Base-by-base conservation (phyloP, 73 alveolate species). In the Paramecium primaurelia region DNA sequence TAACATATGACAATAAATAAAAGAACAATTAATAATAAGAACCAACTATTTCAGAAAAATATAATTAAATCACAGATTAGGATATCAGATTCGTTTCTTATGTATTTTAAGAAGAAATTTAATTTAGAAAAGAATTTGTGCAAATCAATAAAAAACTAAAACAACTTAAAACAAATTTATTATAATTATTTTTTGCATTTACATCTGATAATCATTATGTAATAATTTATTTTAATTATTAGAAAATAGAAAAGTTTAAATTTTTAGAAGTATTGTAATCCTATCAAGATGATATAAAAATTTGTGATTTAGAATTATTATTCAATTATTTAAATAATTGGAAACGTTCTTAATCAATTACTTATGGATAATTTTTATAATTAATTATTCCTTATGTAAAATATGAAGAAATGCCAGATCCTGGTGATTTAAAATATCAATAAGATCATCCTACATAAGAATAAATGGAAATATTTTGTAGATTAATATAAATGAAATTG, bases 101-200 rank as follows among this genome's bases (percentile, higher is more conserved):
- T 47, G 75, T 42, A 26, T 45, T 80, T 40, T 42, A 80, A 18
- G 91, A 80, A 12, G 91, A 80, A 80, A 80, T 80, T 3, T 44
- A 44, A 45, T 80, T 80, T 80, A 80, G 91, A 80, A 80, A 80
- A 80, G 91, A 80, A 80, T 26, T 80, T 18, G 44, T 32, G 12
- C 6, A 8, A 10, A 32, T 80, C 7, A 26, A 34, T 12, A 45
- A 25, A 18, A 44, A 49, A 80, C 26, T 80, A 32, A 42, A 44
- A 14, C 47, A 80, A 45, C 42, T 42, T 1, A 8, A 80, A 25
- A 77, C 91, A 8, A 80, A 80, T 9, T 22, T 80, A 22, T 26
- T 80, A 2, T 42, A 40, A n/a, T 45, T 80, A 47, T 80, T 80
- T 22, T 45, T 38, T 25, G 34, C 44, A 22, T 80, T 80, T 44